These are phyloP conservation scores for Kwoniella botswanensis DNA, from an alignment of 768 basidiomycete species.

Conservation along the genomic window DNA sequence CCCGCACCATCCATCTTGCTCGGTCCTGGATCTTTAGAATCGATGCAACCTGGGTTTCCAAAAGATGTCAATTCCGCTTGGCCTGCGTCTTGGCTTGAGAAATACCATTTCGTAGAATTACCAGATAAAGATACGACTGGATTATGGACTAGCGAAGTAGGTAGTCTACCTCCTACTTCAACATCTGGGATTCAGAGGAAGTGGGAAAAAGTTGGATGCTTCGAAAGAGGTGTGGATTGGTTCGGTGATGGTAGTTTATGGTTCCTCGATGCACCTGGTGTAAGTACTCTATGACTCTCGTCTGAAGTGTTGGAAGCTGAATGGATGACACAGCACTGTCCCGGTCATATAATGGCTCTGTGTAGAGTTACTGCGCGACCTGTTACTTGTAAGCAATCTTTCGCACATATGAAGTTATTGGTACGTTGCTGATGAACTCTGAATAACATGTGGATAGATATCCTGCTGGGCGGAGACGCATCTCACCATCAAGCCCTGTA, in stretches of 20 bases:
- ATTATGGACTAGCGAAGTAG: slow-evolving; percentile 15
- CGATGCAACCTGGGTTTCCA: slow-evolving; percentile 32
- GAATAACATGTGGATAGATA: slow-evolving; percentile 20
- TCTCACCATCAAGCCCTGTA: slow-evolving; percentile 42
- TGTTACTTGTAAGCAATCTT: slow-evolving; percentile 32
- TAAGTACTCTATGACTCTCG: slow-evolving; percentile 19
- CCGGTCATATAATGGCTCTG: slow-evolving; percentile 42
- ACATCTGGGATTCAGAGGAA: slow-evolving; percentile 3
- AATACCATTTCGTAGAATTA: slow-evolving; percentile 31
- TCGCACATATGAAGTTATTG: not conserved
- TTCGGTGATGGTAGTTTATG: slow-evolving; percentile 47
- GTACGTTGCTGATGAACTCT: no score
- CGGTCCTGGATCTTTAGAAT: slow-evolving; percentile 33
- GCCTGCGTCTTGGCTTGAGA: slow-evolving; percentile 34
- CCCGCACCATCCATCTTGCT: slow-evolving; percentile 23
- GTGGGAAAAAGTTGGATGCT: slow-evolving; percentile 38
- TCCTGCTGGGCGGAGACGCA: slow-evolving; percentile 42
- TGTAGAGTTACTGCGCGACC: slow-evolving; percentile 39
- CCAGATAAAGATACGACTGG: slow-evolving; percentile 12
- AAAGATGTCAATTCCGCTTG: slow-evolving; percentile 30
- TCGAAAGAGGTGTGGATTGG: slow-evolving; percentile 37
- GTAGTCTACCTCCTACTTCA: not conserved
- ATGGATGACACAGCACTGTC: slow-evolving; percentile 25
- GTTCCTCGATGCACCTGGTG: slow-evolving; percentile 40
- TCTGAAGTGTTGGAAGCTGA: not conserved